These are phyloP conservation scores for Tephrocybe sp. DNA, from an alignment of 768 basidiomycete genomes.

Conservation along the genomic window DNA sequence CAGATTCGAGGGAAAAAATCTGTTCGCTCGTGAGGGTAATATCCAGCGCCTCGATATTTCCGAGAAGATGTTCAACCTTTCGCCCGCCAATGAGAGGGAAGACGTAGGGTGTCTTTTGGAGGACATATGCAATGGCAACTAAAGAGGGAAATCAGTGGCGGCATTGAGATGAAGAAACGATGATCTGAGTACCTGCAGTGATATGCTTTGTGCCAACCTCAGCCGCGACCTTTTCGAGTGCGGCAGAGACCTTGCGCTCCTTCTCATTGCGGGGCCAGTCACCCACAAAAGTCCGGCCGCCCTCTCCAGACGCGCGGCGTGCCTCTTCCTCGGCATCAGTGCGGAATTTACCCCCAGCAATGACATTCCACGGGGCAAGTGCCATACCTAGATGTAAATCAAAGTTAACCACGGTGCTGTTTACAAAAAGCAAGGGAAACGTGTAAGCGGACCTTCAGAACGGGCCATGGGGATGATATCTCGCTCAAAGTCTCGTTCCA, in stretches of 20 bases:
- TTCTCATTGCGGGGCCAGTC: conserved; percentile 48
- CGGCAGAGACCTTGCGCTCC: conserved; percentile 41
- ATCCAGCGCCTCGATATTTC: conserved; percentile 48
- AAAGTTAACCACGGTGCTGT: too few relatives aligned
- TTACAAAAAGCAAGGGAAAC: too few relatives aligned
- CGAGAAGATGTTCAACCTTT: conserved; percentile 50
- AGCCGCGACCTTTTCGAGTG: conserved; percentile 48
- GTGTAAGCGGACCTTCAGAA: conserved; percentile 29
- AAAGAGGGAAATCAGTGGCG: background rate
- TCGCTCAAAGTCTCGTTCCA: conserved; percentile 44
- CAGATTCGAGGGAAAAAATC: conserved; percentile 40
- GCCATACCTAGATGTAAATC: conserved; percentile 28
- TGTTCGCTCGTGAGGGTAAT: conserved; percentile 42
- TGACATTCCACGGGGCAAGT: conserved; percentile 33
- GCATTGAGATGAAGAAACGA: background rate
- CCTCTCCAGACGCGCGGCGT: conserved; percentile 31
- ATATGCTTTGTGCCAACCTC: conserved; percentile 50
- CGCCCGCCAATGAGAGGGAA: conserved; percentile 51
- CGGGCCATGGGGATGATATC: conserved; percentile 46
- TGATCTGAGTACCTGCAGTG: conserved; percentile 37
- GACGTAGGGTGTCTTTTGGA: conserved; percentile 53
- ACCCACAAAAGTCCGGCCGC: conserved; percentile 31
- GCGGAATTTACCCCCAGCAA: conserved; percentile 45
- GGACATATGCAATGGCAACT: conserved; percentile 54
- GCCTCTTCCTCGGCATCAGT: conserved; percentile 46